Base-by-base conservation (phyloP, 345 rosid species). In the Clarkia xantiana region DNA sequence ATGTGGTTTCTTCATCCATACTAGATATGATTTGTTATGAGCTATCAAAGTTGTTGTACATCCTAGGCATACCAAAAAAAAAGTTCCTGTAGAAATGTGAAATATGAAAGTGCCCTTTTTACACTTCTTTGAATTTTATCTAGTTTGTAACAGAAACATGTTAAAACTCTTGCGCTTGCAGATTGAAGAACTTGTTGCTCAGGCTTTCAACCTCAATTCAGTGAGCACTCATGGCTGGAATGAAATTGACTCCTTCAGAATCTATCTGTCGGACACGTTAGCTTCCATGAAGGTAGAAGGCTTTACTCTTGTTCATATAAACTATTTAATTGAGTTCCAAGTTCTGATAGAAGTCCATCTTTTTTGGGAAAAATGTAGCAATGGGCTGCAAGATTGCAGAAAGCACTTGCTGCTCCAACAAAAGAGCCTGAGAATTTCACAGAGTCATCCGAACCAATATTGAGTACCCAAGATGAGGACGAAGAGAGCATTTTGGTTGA, bases 131-230 rank as follows among this genome's bases (percentile, higher is more conserved):
- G 7, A 18, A 0, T 48, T 23, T 34, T 11, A 16, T 2, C 11
- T 49, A 1, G 18, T 9, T 34, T 29, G 4, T 34, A 29, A 19
- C 53, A n/a, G 53, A 49, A 29, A 18, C 13, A 16, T 22, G 15
- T 13, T 19, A 5, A 3, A 9, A 3, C 14, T 29, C 15, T 25
- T 3, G 9, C 38, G 19, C 18, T 14, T 49, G 17, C 67, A 91
- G 98, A 74, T 91, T 51, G 95, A 91, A 73, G 84, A 82, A 57
- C 79, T 91, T 42, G 81, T 86, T 72, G 84, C 61, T 14, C 68
- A 75, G 76, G 85, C 93, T 52, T 62, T 75, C 49, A 64, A 78
- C 51, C 44, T 63, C 42, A 72, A 71, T 57, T 51, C 55, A 8
- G 45, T 58, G 14, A 61, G 65, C 71, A 65, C 69, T 70, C 48